A percentile compares a stretch with the other conserved stretches of the same genome.
Conservation (phyloP, 768 basidiomycete genomes). For the Trametes coccinea region DNA sequence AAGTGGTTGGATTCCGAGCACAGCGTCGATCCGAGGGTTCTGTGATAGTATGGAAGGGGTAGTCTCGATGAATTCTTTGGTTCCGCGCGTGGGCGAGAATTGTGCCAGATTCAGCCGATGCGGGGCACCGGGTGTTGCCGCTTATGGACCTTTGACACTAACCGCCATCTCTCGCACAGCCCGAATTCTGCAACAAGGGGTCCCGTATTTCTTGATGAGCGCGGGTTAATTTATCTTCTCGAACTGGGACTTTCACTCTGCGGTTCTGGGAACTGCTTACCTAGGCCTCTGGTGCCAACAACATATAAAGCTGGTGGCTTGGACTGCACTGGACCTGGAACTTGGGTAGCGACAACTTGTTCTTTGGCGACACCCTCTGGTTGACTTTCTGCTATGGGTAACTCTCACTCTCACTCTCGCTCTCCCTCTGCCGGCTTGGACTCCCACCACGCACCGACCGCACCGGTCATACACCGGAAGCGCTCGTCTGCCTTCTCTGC, state of each 20-base stretch:
- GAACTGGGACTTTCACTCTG: conserved; percentile 19
- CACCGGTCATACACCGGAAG: conserved; percentile 23
- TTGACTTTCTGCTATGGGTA: conserved; percentile 20
- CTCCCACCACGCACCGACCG: conserved; percentile 14
- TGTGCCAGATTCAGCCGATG: conserved; percentile 10
- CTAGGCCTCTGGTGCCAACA: conserved; percentile 11
- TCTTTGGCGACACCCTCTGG: conserved; percentile 17
- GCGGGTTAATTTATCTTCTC: conserved; percentile 18
- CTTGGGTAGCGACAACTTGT: conserved; percentile 12
- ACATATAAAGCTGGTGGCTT: conserved; percentile 22
- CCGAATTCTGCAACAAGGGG: conserved; percentile 18
- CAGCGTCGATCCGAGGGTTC: conserved; percentile 22
- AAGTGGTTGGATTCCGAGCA: conserved; percentile 11
- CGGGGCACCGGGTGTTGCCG: conserved; percentile 14
- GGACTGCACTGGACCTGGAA: conserved; percentile 1
- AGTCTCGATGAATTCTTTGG: conserved; percentile 9
- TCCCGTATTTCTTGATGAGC: conserved; percentile 21
- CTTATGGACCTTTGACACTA: conserved; percentile 16
- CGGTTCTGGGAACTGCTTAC: conserved; percentile 21
- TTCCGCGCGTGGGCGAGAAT: conserved; percentile 5
- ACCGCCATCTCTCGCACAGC: conserved; percentile 24
- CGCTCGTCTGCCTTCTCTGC: conserved; percentile 30
- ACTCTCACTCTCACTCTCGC: conserved; percentile 26
- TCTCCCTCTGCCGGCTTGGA: conserved; percentile 17
- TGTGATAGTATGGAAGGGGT: conserved; percentile 14